Evolutionary conservation across 2,329 filamentous ascomycete genomes (phyloP), one percentile per base, ranked within the genome.

Genomic region (Hawksworthiomyces lignivorus): DNA sequence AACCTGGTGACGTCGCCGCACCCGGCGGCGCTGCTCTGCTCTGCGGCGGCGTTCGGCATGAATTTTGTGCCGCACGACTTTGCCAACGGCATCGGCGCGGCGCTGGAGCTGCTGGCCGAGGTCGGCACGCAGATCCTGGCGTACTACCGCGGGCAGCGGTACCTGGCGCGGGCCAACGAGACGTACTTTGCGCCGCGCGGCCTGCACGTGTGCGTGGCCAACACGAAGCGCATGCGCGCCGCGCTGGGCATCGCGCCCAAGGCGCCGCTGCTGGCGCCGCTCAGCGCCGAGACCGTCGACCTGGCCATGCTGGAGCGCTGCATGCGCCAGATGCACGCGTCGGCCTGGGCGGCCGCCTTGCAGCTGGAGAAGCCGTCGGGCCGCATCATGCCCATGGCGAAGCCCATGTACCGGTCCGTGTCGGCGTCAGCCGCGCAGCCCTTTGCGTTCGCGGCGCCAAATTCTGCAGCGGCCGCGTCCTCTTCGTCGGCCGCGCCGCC

Each of bases 1-100:
- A 65, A 65, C 41, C 52, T 60, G 4, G 53, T 59, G 10, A 55
- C 58, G 9, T 50, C 59, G 2, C 54, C 60, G 1, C 49, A 55
- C 12, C 52, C 57, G 11, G 56, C 54, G 10, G 40, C 59, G 4
- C 51, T 54, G 36, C 44, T 54, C 11, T 26, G 58, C 12, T 45
- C 54, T 22, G 19, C 55, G 5, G 49, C 51, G 3, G 52, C 55
- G 4, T 42, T 54, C 14, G 38, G 50, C 7, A 35, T 59, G 4
- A 43, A 52, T 1, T 43, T 59, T 15, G 51, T 62, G 14, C 59
- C 61, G 6, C 48, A 55, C 22, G 52, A 58, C 17, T 50, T 47
- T 21, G 50, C 51, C 49, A 63, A 61, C 43, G 8, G 38, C 47
- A 14, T 48, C 52, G 51, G 49, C 2, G 44, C 28, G 27, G 51